Conservation (phyloP, 768 basidiomycete genomes). For the Tricholoma sp. region DNA sequence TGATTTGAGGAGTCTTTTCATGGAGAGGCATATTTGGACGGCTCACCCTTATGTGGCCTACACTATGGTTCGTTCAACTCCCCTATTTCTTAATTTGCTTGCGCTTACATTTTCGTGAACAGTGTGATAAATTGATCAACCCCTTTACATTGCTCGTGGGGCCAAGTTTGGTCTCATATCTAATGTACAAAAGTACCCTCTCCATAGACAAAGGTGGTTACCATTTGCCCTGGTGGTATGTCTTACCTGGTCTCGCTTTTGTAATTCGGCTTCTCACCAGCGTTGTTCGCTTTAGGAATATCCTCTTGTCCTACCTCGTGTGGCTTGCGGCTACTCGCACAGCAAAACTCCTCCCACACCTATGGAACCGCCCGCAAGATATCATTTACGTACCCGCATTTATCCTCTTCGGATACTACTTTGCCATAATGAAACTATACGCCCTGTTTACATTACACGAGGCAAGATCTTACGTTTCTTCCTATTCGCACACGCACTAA, state of each 20-base stretch:
- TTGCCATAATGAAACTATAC: constrained; percentile 92
- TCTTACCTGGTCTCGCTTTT: constrained; percentile 6
- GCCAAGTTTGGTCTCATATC: constrained; percentile 68
- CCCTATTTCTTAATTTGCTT: constrained; percentile 41
- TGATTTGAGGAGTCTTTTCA: constrained; percentile 87
- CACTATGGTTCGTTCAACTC: constrained; percentile 70
- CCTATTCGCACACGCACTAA: background rate
- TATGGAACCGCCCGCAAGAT: constrained; percentile 72
- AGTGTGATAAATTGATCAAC: constrained; percentile 85
- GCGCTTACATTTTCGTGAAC: background rate
- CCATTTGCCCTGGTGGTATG: constrained; percentile 80
- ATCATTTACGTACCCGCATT: constrained; percentile 83
- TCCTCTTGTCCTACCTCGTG: constrained; percentile 59
- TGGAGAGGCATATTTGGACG: constrained; percentile 84
- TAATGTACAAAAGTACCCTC: constrained; percentile 77
- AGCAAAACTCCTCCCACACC: constrained; percentile 78
- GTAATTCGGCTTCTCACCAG: background rate
- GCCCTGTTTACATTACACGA: constrained; percentile 88
- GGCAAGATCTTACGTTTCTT: constrained; percentile 32
- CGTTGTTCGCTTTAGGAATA: constrained; percentile 46
- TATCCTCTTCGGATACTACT: constrained; percentile 89
- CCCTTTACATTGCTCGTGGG: constrained; percentile 84
- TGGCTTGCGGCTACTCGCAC: constrained; percentile 72
- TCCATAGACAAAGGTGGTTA: constrained; percentile 65
- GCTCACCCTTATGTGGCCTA: constrained; percentile 88